These are phyloP conservation scores for Lipomyces mesembrius DNA, from an alignment of 805 yeast species.

Conservation along the genomic window DNA sequence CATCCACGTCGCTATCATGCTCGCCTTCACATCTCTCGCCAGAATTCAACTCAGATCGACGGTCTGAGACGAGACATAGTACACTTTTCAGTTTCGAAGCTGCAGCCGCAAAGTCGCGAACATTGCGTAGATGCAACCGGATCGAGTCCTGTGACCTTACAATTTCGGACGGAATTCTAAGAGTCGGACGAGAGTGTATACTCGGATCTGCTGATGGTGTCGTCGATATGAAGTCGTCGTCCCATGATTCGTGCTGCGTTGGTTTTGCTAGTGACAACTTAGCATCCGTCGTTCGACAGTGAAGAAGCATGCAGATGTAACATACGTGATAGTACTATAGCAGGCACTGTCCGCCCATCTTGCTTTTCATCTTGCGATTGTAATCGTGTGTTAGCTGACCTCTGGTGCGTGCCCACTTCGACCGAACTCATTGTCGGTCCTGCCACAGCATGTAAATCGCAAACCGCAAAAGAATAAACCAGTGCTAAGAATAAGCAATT, in stretches of 20 bases:
- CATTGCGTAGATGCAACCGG: slow-evolving; percentile 21
- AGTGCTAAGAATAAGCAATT: neutral
- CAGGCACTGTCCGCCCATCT: neutral
- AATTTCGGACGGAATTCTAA: slow-evolving; percentile 25
- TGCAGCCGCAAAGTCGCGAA: slow-evolving; percentile 26
- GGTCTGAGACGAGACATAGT: neutral
- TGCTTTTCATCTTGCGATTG: neutral
- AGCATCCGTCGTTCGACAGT: neutral
- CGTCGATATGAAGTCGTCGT: slow-evolving; percentile 29
- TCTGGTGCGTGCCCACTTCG: neutral
- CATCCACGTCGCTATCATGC: neutral
- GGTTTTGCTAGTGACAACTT: neutral
- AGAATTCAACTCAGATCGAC: neutral
- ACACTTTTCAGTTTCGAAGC: slow-evolving; percentile 15
- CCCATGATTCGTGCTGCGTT: slow-evolving; percentile 28
- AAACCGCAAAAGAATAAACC: neutral
- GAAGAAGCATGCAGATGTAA: neutral
- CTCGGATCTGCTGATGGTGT: slow-evolving; percentile 5
- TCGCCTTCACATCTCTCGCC: neutral
- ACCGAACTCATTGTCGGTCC: neutral
- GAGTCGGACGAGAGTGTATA: neutral
- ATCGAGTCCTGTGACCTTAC: slow-evolving; percentile 21
- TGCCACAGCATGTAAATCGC: neutral
- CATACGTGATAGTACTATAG: neutral
- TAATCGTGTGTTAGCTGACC: neutral